Base-by-base conservation (phyloP, 108 stramenopile genomes). In the Bacterosira constricta region DNA sequence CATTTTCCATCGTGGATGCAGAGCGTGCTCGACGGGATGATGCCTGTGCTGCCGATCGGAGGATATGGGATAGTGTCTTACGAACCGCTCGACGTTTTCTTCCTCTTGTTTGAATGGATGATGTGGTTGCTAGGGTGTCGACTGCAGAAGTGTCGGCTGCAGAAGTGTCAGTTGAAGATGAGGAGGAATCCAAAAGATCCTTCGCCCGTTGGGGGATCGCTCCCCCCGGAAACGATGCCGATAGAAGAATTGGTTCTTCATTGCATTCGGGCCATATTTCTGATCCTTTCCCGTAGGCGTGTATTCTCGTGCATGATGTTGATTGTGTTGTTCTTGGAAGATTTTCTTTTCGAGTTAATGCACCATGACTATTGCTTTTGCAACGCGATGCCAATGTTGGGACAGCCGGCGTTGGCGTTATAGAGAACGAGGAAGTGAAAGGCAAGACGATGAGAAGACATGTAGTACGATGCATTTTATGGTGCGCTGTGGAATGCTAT, bases 211-310 rank as follows among this genome's bases (percentile, higher is more conserved):
- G 36, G 1, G 90, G 90, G 13, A 91, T 61, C 17, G 39, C 52
- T 1, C 88, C 88, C 36, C 83, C 85, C 21, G 90, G 87, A 62
- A 91, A 91, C 50, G 87, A 88, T 47, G 81, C 61, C 13, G 77
- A 36, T 23, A 91, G 44, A 11, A 42, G 46, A 23, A 91, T 83
- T 4, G 79, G 65, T 27, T 80, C 90, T 35, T 86, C 84, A 54
- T 87, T 87, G 63, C 69, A 64, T 63, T 75, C 79, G 30, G 90
- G 90, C 90, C 90, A 91, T 36, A 91, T 91, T 56, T 87, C 90
- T 5, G 87, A 84, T 35, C 90, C 90, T 52, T 65, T 72, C 15
- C 89, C 83, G 49, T 90, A 90, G 11, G 51, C 54, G 45, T 30
- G 0, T 7, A 66, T 29, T 9, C 26, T 13, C 1, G 38, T 37